Base-by-base conservation (phyloP, 345 rosid species). In the Alliaria petiolata region DNA sequence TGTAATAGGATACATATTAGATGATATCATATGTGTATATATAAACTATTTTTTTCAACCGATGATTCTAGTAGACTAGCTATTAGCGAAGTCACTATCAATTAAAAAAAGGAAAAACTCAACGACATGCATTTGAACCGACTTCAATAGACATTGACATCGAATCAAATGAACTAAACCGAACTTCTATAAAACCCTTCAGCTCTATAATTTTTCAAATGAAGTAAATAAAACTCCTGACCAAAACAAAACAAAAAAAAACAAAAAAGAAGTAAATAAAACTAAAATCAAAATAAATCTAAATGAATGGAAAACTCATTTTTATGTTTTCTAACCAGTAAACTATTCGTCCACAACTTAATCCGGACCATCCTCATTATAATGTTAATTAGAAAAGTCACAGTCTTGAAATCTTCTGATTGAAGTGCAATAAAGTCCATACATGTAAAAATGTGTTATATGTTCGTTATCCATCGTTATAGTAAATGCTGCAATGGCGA, bases 401-500 rank as follows among this genome's bases (percentile, higher is more conserved):
- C 14, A 50, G 40, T 65, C 54, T 31, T 40, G n/a, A 39, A 47
- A 47, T 12, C 19, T 46, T n/a, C 10, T 25, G 7, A 46, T 0
- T 38, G 31, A 17, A 35, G n/a, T 14, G 43, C 12, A 39, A 51
- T 35, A 34, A 54, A 54, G 57, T 56, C 19, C 33, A 54, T 26
- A 12, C n/a, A 33, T 49, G 31, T 28, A 4, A 28, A 28, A 28
- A 28, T 28, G 3, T 31, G 11, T 43, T 15, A 19, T 44, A 4
- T 73, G 77, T 38, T 59, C 10, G 62, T 60, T 52, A 60, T 60
- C 55, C 8, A 34, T 52, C 47, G 73, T 67, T 57, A 57, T 49
- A 39, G 60, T 65, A 46, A 73, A 66, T 60, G 74, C 10, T 25
- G 78, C 6, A 25, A 35, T 15, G 78, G 63, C 57, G 62, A 67